Evolutionary conservation across 441 rosid genomes (phyloP), one percentile per base, ranked within the genome.

Genomic region (California macrophylla): DNA sequence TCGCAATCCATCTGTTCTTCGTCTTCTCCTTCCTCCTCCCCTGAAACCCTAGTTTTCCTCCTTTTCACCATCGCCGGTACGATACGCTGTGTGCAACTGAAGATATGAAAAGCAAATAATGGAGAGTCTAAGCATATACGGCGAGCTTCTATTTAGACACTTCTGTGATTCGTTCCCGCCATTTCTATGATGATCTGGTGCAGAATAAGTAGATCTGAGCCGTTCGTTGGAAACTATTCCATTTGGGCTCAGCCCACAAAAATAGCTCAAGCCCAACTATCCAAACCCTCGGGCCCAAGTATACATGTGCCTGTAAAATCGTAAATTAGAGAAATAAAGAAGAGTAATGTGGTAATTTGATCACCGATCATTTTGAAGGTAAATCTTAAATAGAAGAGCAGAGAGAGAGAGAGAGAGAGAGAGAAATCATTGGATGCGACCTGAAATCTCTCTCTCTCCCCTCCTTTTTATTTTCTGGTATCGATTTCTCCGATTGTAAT

Each of bases 1-100:
- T 70, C 78, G 60, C 24, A 20, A 52, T 52, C 60, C 60, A 16
- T 52, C 5, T 66, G 65, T 16, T 77, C 52, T 3, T 42, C 1
- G n/a, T 34, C 38, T 2, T 34, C 38, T 34, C 4, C 6, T 34
- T 34, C 38, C 0, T 34, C 38, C 38, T 34, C 38, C 38, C 4
- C 38, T 2, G 38, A 6, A 34, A 34, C 3, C 38, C 38, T 34
- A 34, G 38, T 3, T 34, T 34, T 34, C 4, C 38, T 6, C 38
- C 38, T 34, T 34, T 34, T 34, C 38, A 6, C 38, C 38, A 34
- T 34, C 6, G 38, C 32, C 32, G 32, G 32, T 29, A 29, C 32
- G 32, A 29, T 29, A 4, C 32, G 2, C 4, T 29, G 32, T 1
- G 32, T 29, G 32, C 32, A 1, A 29, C 32, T 1, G 32, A 29